phyloP scores from a whole-genome alignment of 371 early-diverging fungal genomes.

The Lichtheimia ramosa region DNA sequence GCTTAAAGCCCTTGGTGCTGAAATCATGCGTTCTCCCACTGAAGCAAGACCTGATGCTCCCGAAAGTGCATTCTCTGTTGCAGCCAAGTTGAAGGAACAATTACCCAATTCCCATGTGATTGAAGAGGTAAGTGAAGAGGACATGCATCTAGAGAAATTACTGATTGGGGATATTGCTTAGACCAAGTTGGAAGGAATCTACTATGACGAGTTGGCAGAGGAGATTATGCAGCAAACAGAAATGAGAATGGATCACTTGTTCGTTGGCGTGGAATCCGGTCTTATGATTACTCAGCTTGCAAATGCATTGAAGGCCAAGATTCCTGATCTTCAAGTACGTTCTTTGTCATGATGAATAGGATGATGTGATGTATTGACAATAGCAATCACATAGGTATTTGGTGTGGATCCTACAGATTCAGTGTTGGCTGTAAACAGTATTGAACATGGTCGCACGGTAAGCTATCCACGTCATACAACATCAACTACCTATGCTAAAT shows the following conservation, averaged over 20 bases:
- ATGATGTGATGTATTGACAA: neutral
- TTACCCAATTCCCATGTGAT: slow-evolving; percentile 59
- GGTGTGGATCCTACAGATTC: slow-evolving; percentile 77
- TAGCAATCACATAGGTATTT: slow-evolving; percentile 35
- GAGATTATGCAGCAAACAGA: slow-evolving; percentile 69
- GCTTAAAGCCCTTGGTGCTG: slow-evolving; percentile 74
- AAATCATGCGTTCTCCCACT: slow-evolving; percentile 76
- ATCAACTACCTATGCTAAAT: neutral
- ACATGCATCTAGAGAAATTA: neutral
- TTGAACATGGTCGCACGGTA: slow-evolving; percentile 10
- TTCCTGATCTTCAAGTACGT: slow-evolving; percentile 56
- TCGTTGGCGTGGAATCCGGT: slow-evolving; percentile 78
- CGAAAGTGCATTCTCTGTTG: slow-evolving; percentile 70
- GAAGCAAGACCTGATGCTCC: slow-evolving; percentile 73
- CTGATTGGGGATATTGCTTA: neutral
- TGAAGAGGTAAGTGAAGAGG: slow-evolving; percentile 61
- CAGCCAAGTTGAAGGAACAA: slow-evolving; percentile 61
- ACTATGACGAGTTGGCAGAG: slow-evolving; percentile 52
- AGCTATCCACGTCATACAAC: neutral
- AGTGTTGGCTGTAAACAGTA: slow-evolving; percentile 29
- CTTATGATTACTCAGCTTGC: slow-evolving; percentile 65
- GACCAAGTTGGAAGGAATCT: slow-evolving; percentile 7
- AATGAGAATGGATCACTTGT: slow-evolving; percentile 58
- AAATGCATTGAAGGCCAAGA: slow-evolving; percentile 50
- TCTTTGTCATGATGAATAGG: neutral